Evolutionary conservation across 306 rosid genomes (phyloP), one percentile per base, ranked within the genome.

Genomic region (Luffa acutangula): DNA sequence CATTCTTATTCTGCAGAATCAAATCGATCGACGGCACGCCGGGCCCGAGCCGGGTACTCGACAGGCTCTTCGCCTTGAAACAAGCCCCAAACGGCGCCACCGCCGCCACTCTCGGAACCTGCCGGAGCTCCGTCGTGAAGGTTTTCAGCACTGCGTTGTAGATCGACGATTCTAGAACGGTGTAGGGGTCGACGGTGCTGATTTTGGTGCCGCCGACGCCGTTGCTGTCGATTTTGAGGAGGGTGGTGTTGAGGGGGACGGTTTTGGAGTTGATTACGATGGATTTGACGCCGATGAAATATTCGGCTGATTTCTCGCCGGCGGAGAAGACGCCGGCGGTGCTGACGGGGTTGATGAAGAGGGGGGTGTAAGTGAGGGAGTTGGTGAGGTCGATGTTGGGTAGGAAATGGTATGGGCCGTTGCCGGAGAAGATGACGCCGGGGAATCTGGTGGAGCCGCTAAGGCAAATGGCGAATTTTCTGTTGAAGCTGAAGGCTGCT

Each of bases 171-270:
- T 91, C 91, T 87, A 93, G 2, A 0, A 82, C 63, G 1, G 88
- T 87, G 84, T 86, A 87, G 0, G 92, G 98, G 54, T 83, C 56
- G 6, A 85, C 87, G 4, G 91, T 85, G 71, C 93, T 91, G 15
- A 93, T 87, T 66, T 88, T 91, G 0, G 97, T 93, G 48, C 98
- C 98, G 5, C 98, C 94, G 20, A 53, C 0, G 0, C 94, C 94
- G 9, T 88, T 57, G 21, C 18, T 11, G 62, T 88, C 76, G 60
- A 91, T 73, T 14, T 85, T 48, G 3, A 93, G 83, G 18, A 86
- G 83, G 2, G 88, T 76, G 37, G 81, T 31, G 15, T 88, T 86
- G 43, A 89, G n/a, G 0, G 82, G 48, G 0, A 93, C 88, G 3
- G 57, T 45, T 4, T 84, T 83, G 1, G 39, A 83, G 21, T 81